Base-by-base conservation (phyloP, 2,329 filamentous ascomycete species). In the Stagonosporopsis chrysanthemi region DNA sequence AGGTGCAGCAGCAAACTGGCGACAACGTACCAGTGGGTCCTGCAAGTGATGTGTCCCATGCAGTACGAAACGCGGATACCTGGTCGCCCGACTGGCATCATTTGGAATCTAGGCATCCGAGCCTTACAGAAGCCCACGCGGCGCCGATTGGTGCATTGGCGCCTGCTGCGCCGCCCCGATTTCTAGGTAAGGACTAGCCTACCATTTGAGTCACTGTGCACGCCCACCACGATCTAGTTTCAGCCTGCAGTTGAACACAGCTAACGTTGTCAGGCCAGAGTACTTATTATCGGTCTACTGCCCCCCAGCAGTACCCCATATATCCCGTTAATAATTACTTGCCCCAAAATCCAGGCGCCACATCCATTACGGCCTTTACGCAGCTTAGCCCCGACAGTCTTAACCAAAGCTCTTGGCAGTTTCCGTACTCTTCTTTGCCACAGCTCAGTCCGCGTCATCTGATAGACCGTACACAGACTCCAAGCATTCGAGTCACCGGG, bases 371-470 rank as follows among this genome's bases (percentile, higher is more conserved):
- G 42, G 70, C 63, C 56, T 74, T 69, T 66, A 52, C 70, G 31
- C 70, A 70, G 56, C 65, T 72, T 60, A 66, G 70, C 61, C 52
- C 62, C 55, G 43, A 63, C 45, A 61, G 56, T 61, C 58, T 65
- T 52, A 52, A 67, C 55, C 55, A 63, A 41, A 40, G 17, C 39
- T 23, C 71, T 72, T 74, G 72, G 71, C 68, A 66, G n/a, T 53
- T 59, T 58, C 58, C 63, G 41, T 63, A 52, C 51, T 31, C 57
- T 53, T 67, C 60, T 71, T 72, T 65, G 70, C 71, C 70, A 70
- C 72, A 63, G 40, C 46, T 68, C 48, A 58, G 65, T 65, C 60
- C 66, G 62, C 65, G 70, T 76, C 73, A 75, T 74, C 70, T 73
- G 67, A 69, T 68, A 62, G 62, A 62, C 38, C 49, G 55, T 58